Evolutionary conservation across 2,329 filamentous ascomycete species (phyloP), one percentile per base, ranked within the genome.

Genomic region (Ophiosphaerella korrae): DNA sequence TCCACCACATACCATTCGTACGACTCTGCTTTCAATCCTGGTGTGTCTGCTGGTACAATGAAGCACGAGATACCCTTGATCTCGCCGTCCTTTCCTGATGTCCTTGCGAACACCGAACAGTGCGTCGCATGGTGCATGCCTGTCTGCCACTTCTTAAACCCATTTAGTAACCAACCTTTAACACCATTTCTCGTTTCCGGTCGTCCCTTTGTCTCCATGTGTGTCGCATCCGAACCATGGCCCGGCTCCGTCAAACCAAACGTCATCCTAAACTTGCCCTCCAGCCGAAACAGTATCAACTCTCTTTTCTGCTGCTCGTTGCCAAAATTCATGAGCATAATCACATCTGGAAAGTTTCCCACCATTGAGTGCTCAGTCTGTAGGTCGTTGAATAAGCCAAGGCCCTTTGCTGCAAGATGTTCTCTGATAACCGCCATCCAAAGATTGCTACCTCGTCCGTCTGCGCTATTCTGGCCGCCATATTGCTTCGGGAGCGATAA

Each of bases 131-230:
- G 73, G 61, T 87, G 84, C 70, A 84, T 84, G 2, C 84, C 84
- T 1, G 82, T 86, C 75, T 87, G 84, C 84, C 84, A 88, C 70
- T 82, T 84, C 73, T 88, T 87, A 41, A 74, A 75, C 3, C 84
- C 84, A 40, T 80, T 81, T 59, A 87, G 78, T 58, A 80, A 41
- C 73, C 78, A 85, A 6, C 79, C 79, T 1, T 74, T 64, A 4
- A 73, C 71, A 1, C 78, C 80, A 41, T 78, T 74, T 3, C 72
- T 73, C 11, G 61, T 76, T 58, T 78, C 75, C 21, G 73, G 75
- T 29, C 58, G 70, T 2, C 81, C 84, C 23, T 67, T 73, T 0
- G 84, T 87, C 18, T 76, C 79, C 82, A 86, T 85, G 62, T 83
- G 81, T 2, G 84, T 87, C 5, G 83, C 84, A 68, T 87, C 84